Evolutionary conservation across 2,329 filamentous ascomycete genomes (phyloP).

Genomic region (Colletotrichum aenigma): DNA sequence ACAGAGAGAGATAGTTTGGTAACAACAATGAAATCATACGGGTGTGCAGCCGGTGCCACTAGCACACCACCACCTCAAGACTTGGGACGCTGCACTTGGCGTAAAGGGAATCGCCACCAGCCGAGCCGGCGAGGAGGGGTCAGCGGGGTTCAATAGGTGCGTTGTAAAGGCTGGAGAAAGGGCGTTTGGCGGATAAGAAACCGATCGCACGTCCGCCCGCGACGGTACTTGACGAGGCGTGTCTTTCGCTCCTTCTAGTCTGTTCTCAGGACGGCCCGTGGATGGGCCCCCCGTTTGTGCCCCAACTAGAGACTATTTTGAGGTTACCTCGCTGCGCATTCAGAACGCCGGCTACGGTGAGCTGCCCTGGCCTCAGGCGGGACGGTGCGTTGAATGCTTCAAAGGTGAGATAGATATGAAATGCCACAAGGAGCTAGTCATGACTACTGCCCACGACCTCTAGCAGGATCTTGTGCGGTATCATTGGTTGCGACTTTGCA

Average conservation of each 20-base stretch:
- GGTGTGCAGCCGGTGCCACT: neutral
- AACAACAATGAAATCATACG: neutral
- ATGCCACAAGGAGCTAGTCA: neutral
- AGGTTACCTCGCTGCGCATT: neutral
- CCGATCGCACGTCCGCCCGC: neutral
- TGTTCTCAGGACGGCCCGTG: neutral
- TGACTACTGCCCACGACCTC: neutral
- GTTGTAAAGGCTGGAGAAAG: neutral
- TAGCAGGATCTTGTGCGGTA: neutral
- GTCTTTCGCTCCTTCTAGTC: neutral
- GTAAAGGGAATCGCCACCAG: conserved; percentile 3
- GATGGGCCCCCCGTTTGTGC: neutral
- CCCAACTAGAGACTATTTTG: neutral
- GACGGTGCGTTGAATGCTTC: neutral
- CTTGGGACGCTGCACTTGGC: neutral
- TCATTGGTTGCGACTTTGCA: neutral
- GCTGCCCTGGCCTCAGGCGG: neutral
- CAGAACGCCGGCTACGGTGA: neutral
- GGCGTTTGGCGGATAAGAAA: neutral
- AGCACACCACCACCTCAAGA: neutral
- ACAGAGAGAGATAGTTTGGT: neutral
- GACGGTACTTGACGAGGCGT: neutral
- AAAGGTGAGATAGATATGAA: neutral
- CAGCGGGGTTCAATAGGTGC: neutral
- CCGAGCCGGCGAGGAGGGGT: neutral